These are phyloP conservation scores for Hygrocybe punicea DNA, from an alignment of 768 basidiomycete species.

Conservation along the genomic window DNA sequence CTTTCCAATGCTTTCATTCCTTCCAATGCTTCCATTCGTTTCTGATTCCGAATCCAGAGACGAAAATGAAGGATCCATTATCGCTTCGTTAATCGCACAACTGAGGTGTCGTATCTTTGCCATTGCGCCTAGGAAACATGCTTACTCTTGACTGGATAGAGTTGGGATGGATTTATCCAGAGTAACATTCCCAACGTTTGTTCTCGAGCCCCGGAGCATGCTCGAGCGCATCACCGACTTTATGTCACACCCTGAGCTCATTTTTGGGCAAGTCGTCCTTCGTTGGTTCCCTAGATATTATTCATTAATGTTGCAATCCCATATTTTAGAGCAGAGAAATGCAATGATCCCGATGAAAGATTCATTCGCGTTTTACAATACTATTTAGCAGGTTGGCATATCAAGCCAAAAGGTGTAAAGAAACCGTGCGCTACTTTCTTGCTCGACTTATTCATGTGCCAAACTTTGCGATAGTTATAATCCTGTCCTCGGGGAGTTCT, in stretches of 20 bases:
- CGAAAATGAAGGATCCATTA: conserved; percentile 90
- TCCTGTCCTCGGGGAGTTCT: conserved; percentile 95
- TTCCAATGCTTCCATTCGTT: conserved; percentile 12
- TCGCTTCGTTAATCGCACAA: conserved; percentile 83
- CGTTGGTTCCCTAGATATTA: conserved; percentile 6
- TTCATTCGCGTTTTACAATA: conserved; percentile 90
- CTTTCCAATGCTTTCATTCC: conserved; percentile 21
- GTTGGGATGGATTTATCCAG: conserved; percentile 96
- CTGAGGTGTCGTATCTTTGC: conserved; percentile 52
- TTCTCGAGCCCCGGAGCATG: conserved; percentile 95
- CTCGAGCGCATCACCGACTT: conserved; percentile 99
- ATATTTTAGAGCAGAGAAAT: conserved; percentile 66
- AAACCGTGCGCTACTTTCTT: conserved; percentile 69
- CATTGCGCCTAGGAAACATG: too few relatives aligned
- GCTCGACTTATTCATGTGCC: conserved; percentile 4
- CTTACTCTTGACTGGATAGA: conserved; percentile 35
- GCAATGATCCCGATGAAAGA: conserved; percentile 79
- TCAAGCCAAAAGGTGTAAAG: conserved; percentile 99
- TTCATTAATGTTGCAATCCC: conserved; percentile 1
- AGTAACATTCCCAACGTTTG: conserved; percentile 92
- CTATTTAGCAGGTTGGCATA: conserved; percentile 99
- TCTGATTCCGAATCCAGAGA: conserved; percentile 56
- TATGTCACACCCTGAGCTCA: conserved; percentile 96
- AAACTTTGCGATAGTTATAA: conserved; percentile 65
- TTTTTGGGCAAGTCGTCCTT: conserved; percentile 72